Evolutionary conservation across 1,284 basidiomycete genomes (phyloP).

Genomic region (Macrocybe sp.): DNA sequence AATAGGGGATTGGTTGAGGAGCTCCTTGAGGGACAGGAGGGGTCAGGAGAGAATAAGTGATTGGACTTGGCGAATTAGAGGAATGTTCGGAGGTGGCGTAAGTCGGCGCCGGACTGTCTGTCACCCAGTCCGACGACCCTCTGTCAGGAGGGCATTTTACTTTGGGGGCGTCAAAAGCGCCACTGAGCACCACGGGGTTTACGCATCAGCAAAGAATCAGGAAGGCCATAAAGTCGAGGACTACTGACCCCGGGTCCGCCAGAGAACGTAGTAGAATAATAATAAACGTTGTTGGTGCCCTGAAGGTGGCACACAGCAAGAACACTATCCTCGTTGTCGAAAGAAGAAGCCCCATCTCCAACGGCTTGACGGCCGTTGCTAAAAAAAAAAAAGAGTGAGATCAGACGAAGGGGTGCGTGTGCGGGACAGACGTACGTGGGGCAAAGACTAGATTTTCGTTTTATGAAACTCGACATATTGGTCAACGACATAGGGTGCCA

Average conservation of each 20-base stretch:
- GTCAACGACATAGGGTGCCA: slow-evolving; percentile 76
- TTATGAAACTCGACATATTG: slow-evolving; percentile 63
- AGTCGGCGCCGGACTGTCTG: slow-evolving; percentile 74
- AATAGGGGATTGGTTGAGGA: slow-evolving; percentile 18
- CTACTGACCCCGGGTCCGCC: slow-evolving; percentile 75
- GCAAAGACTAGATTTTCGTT: slow-evolving; percentile 85
- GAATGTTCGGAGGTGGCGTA: slow-evolving; percentile 39
- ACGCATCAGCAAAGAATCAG: slow-evolving; percentile 9
- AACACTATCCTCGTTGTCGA: slow-evolving; percentile 74
- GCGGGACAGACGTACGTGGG: slow-evolving; percentile 61
- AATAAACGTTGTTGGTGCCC: slow-evolving; percentile 76
- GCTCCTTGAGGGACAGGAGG: slow-evolving; percentile 2
- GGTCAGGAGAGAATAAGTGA: slow-evolving; percentile 7
- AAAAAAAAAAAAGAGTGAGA: slow-evolving; percentile 22
- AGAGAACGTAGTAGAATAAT: slow-evolving; percentile 86
- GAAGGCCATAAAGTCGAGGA: slow-evolving; percentile 9
- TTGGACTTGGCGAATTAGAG: slow-evolving; percentile 32
- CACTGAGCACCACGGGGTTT: slow-evolving; percentile 40
- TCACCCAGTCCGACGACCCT: slow-evolving; percentile 91
- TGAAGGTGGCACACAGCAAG: slow-evolving; percentile 79
- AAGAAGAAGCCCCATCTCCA: slow-evolving; percentile 84
- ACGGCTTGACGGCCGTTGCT: slow-evolving; percentile 92
- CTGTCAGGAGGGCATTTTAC: slow-evolving; percentile 87
- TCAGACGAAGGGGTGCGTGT: slow-evolving; percentile 18
- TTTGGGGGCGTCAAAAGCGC: slow-evolving; percentile 86